phyloP scores from a whole-genome alignment of 805 yeast genomes.

The Wickerhamiella sorbophila region DNA sequence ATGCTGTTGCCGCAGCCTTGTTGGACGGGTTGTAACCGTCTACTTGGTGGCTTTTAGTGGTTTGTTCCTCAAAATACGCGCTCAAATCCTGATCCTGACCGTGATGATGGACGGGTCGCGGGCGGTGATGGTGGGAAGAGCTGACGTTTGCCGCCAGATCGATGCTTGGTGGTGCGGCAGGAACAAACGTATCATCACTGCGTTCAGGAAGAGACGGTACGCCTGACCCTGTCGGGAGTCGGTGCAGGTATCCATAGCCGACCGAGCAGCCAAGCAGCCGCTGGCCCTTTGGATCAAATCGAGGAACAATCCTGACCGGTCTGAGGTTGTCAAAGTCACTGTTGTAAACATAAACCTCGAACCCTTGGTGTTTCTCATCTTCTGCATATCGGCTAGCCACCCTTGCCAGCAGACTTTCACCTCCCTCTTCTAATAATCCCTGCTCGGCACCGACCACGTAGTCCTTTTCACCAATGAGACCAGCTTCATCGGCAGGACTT shows the following conservation, averaged over 20 bases:
- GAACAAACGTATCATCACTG: background rate
- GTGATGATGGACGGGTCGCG: too few relatives aligned
- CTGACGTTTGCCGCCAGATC: too few relatives aligned
- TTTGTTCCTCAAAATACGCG: conserved; percentile 19
- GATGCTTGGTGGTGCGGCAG: background rate
- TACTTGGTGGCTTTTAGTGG: conserved; percentile 12
- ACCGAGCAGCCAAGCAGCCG: conserved; percentile 89
- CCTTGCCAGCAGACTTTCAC: conserved; percentile 62
- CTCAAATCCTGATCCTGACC: conserved; percentile 7
- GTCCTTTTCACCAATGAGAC: conserved; percentile 72
- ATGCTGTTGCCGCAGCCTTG: background rate
- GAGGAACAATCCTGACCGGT: conserved; percentile 68
- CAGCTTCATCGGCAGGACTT: conserved; percentile 74
- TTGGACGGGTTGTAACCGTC: conserved; percentile 14
- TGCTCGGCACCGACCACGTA: conserved; percentile 80
- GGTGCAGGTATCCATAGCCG: conserved; percentile 80
- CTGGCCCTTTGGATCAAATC: conserved; percentile 65
- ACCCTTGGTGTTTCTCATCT: conserved; percentile 32
- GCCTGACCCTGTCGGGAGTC: conserved; percentile 50
- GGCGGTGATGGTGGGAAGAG: background rate
- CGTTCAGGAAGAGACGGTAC: background rate
- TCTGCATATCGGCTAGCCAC: conserved; percentile 36
- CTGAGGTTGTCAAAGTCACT: conserved; percentile 75
- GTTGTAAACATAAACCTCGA: conserved; percentile 58
- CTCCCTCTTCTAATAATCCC: conserved; percentile 75